A percentile compares a stretch with the other conserved stretches of the same genome.
Evolutionary conservation across 164 flowering plant genomes (phyloP).

Genomic region (Nymphaea thermarum): DNA sequence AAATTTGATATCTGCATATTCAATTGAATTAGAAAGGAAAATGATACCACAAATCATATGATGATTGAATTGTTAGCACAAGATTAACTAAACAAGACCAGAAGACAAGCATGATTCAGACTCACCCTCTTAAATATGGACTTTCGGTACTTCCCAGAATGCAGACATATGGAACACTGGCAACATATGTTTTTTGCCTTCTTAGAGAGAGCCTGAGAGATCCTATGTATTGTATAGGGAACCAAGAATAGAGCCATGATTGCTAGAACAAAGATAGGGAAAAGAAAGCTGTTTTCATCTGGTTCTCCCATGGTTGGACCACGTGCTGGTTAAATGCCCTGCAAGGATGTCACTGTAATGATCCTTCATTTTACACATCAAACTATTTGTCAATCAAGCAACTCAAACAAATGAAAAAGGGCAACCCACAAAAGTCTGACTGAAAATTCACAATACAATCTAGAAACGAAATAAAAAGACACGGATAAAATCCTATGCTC

Average conservation of each 20-base stretch:
- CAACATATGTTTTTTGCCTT: slow-evolving; percentile 64
- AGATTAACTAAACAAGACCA: neutral
- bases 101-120: neutral
- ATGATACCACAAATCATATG: neutral
- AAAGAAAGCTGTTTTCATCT: slow-evolving; percentile 74
- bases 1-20: slow-evolving; percentile 66
- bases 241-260: slow-evolving; percentile 91
- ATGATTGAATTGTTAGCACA: neutral
- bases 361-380: neutral
- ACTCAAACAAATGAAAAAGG: neutral
- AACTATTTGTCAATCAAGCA: neutral
- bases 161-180: slow-evolving; percentile 58
- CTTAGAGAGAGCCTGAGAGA: slow-evolving; percentile 60
- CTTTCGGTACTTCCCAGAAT: slow-evolving; percentile 75
- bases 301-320: slow-evolving; percentile 53
- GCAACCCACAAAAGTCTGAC: neutral
- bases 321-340: neutral
- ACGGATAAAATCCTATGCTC: too few species aligned
- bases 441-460: too few species aligned
- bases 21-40: neutral
- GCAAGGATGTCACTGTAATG: too few species aligned
- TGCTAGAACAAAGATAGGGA: slow-evolving; percentile 86
- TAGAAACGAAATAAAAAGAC: too few species aligned
- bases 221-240: slow-evolving; percentile 71
- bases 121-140: slow-evolving; percentile 64